These are phyloP conservation scores for Lycium barbarum DNA, from an alignment of 257 asterid species.

Conservation along the genomic window DNA sequence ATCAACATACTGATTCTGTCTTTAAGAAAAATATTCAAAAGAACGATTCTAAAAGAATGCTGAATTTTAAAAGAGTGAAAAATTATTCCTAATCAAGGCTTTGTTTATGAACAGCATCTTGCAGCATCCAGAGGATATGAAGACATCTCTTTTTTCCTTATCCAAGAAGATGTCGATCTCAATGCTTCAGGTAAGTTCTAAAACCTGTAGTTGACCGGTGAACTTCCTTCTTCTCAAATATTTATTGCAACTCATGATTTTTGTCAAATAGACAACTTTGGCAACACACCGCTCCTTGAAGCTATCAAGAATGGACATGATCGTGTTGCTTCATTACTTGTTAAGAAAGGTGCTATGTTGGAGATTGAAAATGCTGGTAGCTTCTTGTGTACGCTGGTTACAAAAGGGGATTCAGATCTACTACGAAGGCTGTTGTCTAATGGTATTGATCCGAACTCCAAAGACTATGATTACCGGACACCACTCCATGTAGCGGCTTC, in stretches of 20 bases:
- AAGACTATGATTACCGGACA: constrained; percentile 80
- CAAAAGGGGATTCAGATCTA: constrained; percentile 80
- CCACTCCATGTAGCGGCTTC: constrained; percentile 92
- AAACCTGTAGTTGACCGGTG: not conserved
- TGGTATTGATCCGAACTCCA: constrained; percentile 75
- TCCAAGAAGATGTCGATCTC: constrained; percentile 71
- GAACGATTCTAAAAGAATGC: not conserved
- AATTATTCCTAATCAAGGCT: constrained; percentile 20
- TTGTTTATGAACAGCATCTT: constrained; percentile 67
- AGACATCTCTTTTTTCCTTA: constrained; percentile 71
- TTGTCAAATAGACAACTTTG: constrained; percentile 65
- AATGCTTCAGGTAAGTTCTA: constrained; percentile 61
- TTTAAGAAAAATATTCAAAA: not conserved
- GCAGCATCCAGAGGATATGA: constrained; percentile 91
- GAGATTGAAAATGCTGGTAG: constrained; percentile 69
- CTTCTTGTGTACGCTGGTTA: constrained; percentile 70
- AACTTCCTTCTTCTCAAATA: not conserved
- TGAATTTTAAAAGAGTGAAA: not conserved
- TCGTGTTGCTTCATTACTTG: constrained; percentile 67
- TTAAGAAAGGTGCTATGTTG: constrained; percentile 71
- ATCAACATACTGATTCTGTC: constrained; percentile 11
- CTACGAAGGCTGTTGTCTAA: constrained; percentile 64
- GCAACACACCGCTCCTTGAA: constrained; percentile 81
- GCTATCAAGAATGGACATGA: constrained; percentile 90
- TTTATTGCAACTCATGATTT: not conserved